Percentiles rank a stretch among this genome's conserved stretches.
Evolutionary conservation across 805 yeast genomes (phyloP).

Genomic region (Wickerhamiella azyma): DNA sequence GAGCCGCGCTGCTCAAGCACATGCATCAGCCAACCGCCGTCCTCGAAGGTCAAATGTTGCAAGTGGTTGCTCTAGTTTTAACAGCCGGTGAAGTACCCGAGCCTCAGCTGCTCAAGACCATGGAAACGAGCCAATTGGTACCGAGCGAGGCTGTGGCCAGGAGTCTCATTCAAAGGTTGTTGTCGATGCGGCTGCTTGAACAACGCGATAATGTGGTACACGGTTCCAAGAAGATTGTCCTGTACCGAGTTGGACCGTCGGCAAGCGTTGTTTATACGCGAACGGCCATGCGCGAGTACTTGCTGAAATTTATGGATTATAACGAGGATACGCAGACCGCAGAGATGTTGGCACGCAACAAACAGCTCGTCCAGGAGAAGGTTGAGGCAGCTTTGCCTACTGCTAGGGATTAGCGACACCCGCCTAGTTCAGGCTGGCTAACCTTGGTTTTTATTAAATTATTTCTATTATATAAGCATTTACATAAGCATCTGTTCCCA

Average conservation of each 20-base stretch:
- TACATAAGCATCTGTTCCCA: too few species aligned
- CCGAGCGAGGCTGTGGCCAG: neutral
- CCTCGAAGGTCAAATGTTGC: neutral
- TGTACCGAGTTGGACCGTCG: neutral
- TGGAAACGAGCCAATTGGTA: neutral
- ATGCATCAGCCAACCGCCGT: neutral
- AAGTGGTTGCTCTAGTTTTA: neutral
- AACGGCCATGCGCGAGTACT: neutral
- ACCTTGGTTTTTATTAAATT: neutral
- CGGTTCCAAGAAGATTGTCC: neutral
- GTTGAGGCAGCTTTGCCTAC: neutral
- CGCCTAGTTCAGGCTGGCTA: neutral
- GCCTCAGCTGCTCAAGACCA: neutral
- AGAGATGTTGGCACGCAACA: neutral
- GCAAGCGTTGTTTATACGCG: neutral
- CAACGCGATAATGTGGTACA: neutral
- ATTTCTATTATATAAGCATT: too few species aligned
- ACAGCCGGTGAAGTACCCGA: neutral
- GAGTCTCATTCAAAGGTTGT: neutral
- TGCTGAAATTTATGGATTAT: neutral
- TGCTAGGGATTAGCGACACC: neutral
- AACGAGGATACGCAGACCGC: neutral
- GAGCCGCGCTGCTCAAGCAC: neutral
- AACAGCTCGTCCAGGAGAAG: neutral
- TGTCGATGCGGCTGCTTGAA: neutral